Evolutionary conservation across 805 yeast genomes (phyloP), one percentile per base, ranked within the genome.

Genomic region (Clavispora vitiphila): DNA sequence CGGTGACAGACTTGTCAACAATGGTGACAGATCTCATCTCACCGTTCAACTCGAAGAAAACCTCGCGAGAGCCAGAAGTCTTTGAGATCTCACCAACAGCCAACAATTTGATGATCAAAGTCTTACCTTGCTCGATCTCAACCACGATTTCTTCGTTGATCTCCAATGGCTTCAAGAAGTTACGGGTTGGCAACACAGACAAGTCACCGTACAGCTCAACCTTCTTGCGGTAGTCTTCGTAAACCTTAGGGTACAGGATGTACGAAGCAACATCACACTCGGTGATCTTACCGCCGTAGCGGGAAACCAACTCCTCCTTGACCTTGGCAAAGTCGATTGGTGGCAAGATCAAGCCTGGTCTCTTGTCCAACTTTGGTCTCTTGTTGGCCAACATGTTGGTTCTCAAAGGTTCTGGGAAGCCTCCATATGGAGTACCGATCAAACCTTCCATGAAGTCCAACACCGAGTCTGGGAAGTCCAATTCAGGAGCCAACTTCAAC

Each of bases 361-460:
- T 83, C 53, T 74, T 71, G 48, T 81, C 78, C 67, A 93, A 78
- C 70, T 88, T 88, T 70, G 86, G 81, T 72, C 99, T 85, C 82
- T 89, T 89, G 64, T 90, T 95, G 58, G 81, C 80, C 60, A 93
- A 80, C 49, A 93, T 78, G 65, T 90, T 87, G 30, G 96, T 76
- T 71, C 99, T 83, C 67, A 93, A 76, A 30, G 99, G 99, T 71
- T 93, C 99, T 46, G 99, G 99, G 96, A 93, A 93, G 8, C 99
- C 99, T 54, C 99, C 99, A 63, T 87, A 88, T 60, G 99, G 99
- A 53, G 93, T 93, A 63, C 99, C 99, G 86, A 93, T 93, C 64
- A 93, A 78, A 57, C 99, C 99, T 74, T 93, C 96, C 78, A 93
- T 89, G 80, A 93, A 93, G 69, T 93, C 99, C 64, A 93, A 77